These are phyloP conservation scores for Rhizopus sp. DNA, from an alignment of 371 early-diverging fungal species.

Conservation along the genomic window DNA sequence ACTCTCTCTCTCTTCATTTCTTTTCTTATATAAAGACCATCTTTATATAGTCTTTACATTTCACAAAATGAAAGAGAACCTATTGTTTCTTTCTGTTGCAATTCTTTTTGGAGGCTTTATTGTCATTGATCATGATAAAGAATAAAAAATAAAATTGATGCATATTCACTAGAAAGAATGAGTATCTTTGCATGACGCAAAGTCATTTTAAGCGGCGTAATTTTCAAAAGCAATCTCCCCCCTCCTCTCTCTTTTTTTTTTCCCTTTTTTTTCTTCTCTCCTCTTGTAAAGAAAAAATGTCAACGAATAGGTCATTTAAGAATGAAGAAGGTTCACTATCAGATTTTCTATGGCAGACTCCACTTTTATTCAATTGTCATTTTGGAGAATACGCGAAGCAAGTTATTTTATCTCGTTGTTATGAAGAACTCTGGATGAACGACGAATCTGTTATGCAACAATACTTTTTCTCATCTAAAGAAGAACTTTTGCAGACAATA, in stretches of 20 bases:
- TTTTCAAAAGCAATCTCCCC: constrained; percentile 1
- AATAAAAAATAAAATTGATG: too few relatives aligned
- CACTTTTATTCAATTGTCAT: constrained; percentile 45
- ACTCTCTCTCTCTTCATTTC: too few relatives aligned
- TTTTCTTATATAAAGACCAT: too few relatives aligned
- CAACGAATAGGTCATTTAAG: background rate
- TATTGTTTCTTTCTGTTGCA: too few relatives aligned
- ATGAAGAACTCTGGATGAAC: constrained; percentile 54
- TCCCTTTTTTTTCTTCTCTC: background rate
- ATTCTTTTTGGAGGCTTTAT: too few relatives aligned
- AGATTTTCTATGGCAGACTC: constrained; percentile 46
- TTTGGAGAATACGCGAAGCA: constrained; percentile 53
- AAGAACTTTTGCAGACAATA: constrained; percentile 43
- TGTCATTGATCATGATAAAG: too few relatives aligned
- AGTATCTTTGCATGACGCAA: background rate
- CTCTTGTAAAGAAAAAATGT: constrained; percentile 1
- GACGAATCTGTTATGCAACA: constrained; percentile 44
- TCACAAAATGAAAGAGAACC: too few relatives aligned
- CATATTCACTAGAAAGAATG: too few relatives aligned
- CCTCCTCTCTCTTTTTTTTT: background rate
- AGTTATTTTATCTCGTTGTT: constrained; percentile 50
- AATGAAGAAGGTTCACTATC: constrained; percentile 22
- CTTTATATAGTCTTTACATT: too few relatives aligned
- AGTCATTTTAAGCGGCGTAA: background rate
- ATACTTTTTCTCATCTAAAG: constrained; percentile 48